These are phyloP conservation scores for Cyclaneusma minus DNA, from an alignment of 2,329 filamentous ascomycete species.

Conservation along the genomic window DNA sequence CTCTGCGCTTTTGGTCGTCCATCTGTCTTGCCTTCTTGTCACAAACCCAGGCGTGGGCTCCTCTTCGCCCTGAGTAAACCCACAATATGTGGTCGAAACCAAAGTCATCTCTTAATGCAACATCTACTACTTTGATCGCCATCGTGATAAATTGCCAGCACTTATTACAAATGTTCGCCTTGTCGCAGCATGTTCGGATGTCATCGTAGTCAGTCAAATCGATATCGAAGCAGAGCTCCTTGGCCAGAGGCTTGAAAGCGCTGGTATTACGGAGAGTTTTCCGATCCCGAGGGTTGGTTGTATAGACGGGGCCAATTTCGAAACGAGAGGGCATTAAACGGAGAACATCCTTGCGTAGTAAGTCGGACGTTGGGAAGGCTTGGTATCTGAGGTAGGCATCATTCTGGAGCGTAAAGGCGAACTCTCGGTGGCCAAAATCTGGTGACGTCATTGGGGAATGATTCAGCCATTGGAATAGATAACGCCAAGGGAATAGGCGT, in stretches of 20 bases:
- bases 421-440: conserved; percentile 88
- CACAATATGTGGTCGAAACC: conserved; percentile 94
- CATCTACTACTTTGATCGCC: conserved; percentile 87
- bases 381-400: conserved; percentile 90
- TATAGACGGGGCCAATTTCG: conserved; percentile 97
- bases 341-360: conserved; percentile 81
- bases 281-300: conserved; percentile 80
- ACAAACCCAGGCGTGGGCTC: conserved; percentile 96
- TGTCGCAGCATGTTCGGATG: conserved; percentile 85
- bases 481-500: conserved; percentile 85
- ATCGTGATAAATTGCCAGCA: conserved; percentile 98
- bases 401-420: conserved; percentile 87
- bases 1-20: conserved; percentile 71
- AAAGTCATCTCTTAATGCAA: conserved; percentile 81
- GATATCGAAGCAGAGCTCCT: conserved; percentile 97
- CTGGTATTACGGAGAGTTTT: conserved; percentile 70
- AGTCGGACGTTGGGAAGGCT: conserved; percentile 52
- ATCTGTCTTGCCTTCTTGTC: conserved; percentile 73
- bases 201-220: conserved; percentile 98
- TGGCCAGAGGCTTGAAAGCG: conserved; percentile 73
- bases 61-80: conserved; percentile 95
- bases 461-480: conserved; percentile 95
- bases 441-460: conserved; percentile 73
- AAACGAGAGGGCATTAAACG: conserved; percentile 82
- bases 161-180: conserved; percentile 82